Conservation (phyloP, 352 stramenopile species). For the Hyphochytrium catenoides region DNA sequence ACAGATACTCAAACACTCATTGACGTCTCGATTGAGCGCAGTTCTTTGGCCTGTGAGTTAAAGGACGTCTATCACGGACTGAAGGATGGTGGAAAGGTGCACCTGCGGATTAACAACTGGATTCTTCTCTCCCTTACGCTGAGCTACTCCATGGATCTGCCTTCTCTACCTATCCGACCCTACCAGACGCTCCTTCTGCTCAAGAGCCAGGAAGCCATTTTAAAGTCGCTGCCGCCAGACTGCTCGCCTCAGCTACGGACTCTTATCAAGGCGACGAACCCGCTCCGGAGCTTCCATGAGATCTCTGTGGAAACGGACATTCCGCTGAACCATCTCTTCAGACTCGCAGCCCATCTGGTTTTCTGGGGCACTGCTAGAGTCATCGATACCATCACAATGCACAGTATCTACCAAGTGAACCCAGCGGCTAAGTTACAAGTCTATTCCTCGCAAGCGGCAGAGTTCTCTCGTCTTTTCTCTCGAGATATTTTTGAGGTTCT, state of each 20-base stretch:
- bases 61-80: conserved; percentile 56
- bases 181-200: conserved; percentile 57
- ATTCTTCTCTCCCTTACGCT: conserved; percentile 58
- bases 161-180: conserved; percentile 30
- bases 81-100: conserved; percentile 31
- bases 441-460: conserved; percentile 21
- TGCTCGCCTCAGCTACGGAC: conserved; percentile 40
- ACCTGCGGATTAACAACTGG: conserved; percentile 58
- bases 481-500: too few relatives aligned
- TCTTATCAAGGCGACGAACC: conserved; percentile 40
- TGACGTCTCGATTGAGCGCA: conserved; percentile 39
- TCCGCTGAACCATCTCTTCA: conserved; percentile 50
- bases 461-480: conserved; percentile 45
- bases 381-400: conserved; percentile 48
- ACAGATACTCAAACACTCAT: conserved; percentile 55
- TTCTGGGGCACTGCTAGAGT: conserved; percentile 53
- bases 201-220: conserved; percentile 26
- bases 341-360: conserved; percentile 43
- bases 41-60: conserved; percentile 51
- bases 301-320: conserved; percentile 41
- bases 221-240: conserved; percentile 33
- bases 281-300: conserved; percentile 58
- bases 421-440: conserved; percentile 22
- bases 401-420: conserved; percentile 60
- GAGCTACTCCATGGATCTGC: conserved; percentile 25